Evolutionary conservation across 192 early-diverging fungal genomes (phyloP).

Genomic region (Linnemannia elongata): DNA sequence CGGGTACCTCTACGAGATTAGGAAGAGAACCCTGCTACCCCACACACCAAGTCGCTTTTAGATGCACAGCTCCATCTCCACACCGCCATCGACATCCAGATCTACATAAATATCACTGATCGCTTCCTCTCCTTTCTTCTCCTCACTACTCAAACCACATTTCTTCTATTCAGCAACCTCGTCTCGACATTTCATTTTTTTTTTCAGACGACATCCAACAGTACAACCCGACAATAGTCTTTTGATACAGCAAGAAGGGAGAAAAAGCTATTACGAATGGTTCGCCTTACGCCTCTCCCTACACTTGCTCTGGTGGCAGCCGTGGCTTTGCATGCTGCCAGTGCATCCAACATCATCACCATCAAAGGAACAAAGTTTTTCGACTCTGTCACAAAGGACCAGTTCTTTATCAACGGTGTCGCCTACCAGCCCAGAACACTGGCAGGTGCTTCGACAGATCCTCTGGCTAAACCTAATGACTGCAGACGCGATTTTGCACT

Average conservation of each 20-base stretch:
- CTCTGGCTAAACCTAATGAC: slow-evolving; percentile 65
- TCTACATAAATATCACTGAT: not conserved
- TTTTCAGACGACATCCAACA: not conserved
- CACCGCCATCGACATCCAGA: not conserved
- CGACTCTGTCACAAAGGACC: slow-evolving; percentile 75
- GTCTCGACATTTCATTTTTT: not conserved
- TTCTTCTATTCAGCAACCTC: not conserved
- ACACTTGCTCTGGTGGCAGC: not conserved
- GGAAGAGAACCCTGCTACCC: not conserved
- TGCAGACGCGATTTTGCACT: slow-evolving; percentile 74
- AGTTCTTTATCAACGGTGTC: slow-evolving; percentile 82
- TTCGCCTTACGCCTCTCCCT: not conserved
- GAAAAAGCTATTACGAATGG: not conserved
- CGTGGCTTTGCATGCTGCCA: not conserved
- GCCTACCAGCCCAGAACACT: slow-evolving; percentile 77
- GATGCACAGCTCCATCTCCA: too few species aligned
- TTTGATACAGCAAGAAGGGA: not conserved
- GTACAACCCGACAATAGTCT: not conserved
- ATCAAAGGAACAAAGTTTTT: slow-evolving; percentile 82
- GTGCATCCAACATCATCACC: slow-evolving; percentile 69
- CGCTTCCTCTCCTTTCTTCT: not conserved
- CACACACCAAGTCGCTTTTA: not conserved
- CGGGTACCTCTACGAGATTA: not conserved
- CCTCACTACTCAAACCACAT: not conserved
- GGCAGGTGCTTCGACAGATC: slow-evolving; percentile 59